Conservation (phyloP, 192 early-diverging fungal species). For the Gorgonomyces haynaldii region DNA sequence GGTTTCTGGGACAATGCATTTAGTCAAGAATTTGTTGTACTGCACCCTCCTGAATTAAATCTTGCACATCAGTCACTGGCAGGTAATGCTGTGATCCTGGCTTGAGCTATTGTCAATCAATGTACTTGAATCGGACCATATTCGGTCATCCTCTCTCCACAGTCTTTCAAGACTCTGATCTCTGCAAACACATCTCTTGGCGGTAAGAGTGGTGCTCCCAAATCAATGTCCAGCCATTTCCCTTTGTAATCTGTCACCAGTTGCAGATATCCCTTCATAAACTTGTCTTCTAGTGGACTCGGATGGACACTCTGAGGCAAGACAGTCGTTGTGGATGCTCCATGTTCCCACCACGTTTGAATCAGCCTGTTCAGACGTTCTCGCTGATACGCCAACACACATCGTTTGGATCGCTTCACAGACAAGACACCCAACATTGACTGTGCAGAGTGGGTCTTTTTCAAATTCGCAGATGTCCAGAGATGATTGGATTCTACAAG, state of each 20-base stretch:
- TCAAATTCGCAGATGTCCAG: background rate
- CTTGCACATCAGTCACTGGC: conserved; percentile 76
- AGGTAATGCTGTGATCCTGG: conserved; percentile 79
- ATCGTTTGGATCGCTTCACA: background rate
- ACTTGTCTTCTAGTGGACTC: conserved; percentile 45
- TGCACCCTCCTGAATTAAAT: conserved; percentile 74
- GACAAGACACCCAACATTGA: background rate
- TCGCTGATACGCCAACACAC: background rate
- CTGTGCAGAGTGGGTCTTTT: background rate
- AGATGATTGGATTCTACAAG: background rate
- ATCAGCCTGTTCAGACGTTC: background rate
- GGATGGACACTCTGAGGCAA: background rate
- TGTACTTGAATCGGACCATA: conserved; percentile 66
- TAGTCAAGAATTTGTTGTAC: too few relatives aligned
- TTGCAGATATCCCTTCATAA: conserved; percentile 49
- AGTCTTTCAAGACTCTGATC: conserved; percentile 75
- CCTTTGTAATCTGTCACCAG: conserved; percentile 60
- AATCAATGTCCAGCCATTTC: conserved; percentile 54
- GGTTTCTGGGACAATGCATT: conserved; percentile 1
- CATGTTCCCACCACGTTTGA: background rate
- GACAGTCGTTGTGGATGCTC: background rate
- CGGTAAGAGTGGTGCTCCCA: conserved; percentile 65
- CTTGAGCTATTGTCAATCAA: too few relatives aligned
- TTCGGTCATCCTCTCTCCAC: conserved; percentile 69
- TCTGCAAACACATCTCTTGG: conserved; percentile 88